Base-by-base conservation (phyloP, 2,329 filamentous ascomycete genomes). In the Epichloe uncinata region DNA sequence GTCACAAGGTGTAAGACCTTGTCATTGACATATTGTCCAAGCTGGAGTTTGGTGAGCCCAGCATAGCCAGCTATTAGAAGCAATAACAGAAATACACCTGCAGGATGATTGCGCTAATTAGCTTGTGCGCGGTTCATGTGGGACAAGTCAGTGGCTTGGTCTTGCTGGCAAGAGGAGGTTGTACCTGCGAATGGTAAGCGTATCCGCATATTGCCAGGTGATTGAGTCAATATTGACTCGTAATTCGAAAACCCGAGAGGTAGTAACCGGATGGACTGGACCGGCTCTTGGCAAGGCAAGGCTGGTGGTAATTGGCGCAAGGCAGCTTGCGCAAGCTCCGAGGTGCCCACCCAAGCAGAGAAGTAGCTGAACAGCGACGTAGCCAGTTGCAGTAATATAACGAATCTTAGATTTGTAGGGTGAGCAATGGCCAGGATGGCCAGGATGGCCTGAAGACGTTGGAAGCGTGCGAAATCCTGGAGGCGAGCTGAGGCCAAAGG, bases 1-100 rank as follows among this genome's bases (percentile, higher is more conserved):
- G 86, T 90, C 52, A 89, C 54, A 59, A 86, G 76, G 68, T 97
- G 93, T 30, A 97, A 77, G 61, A 85, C 72, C 69, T 98, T 97
- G 76, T 96, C 90, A 72, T 94, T 89, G 64, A 91, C 77, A 60
- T 74, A 65, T 54, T 68, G 58, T 54, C 69, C 69, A 57, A 79
- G 61, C 56, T 81, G 75, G 49, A 81, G 63, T 38, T 75, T 71
- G 34, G 87, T 82, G 50, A 97, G 84, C 56, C 89, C 89, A 54
- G 84, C 77, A 64, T 91, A 94, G 55, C 79, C 89, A 53, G 86
- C 81, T 49, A 86, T 68, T 53, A 95, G 73, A 57, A 89, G 73
- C 58, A 96, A 78, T 55, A 79, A 63, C 67, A 79, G 67, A 67
- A 85, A 91, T 56, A 76, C 74, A 63, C 79, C 85, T 90, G 36